Percentiles rank a stretch among this genome's conserved stretches.
These are phyloP conservation scores for Aristolochia californica DNA, from an alignment of 164 flowering plant genomes.

Conservation along the genomic window DNA sequence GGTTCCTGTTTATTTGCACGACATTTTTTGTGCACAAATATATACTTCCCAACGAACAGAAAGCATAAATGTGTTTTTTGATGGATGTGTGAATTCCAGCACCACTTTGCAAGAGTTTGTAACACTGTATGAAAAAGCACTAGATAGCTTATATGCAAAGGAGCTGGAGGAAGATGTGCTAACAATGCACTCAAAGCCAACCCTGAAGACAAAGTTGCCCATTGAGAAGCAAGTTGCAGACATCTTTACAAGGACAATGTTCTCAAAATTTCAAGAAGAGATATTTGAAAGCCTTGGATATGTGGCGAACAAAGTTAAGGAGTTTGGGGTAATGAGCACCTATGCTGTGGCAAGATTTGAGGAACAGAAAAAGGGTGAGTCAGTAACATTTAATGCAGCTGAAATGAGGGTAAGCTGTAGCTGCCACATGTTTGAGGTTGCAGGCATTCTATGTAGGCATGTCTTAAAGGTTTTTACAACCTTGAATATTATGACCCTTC, in stretches of 20 bases:
- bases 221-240: constrained; percentile 84
- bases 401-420: constrained; percentile 70
- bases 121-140: constrained; percentile 48
- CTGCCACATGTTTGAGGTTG: constrained; percentile 83
- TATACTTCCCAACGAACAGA: constrained; percentile 30
- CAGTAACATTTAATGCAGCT: constrained; percentile 45
- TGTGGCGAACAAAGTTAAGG: constrained; percentile 61
- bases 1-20: constrained; percentile 55
- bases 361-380: constrained; percentile 52
- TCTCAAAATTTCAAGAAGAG: constrained; percentile 72
- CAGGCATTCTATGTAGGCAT: constrained; percentile 79
- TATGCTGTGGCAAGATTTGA: constrained; percentile 76
- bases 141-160: constrained; percentile 35
- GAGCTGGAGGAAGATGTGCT: constrained; percentile 56
- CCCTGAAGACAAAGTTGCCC: constrained; percentile 71
- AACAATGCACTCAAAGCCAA: constrained; percentile 55
- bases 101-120: constrained; percentile 40
- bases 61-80: constrained; percentile 40
- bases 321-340: constrained; percentile 45
- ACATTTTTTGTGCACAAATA: constrained; percentile 50
- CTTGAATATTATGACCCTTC: constrained; percentile 53
- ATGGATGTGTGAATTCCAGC: constrained; percentile 62
- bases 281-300: constrained; percentile 72
- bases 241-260: constrained; percentile 54
- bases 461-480: constrained; percentile 73